Evolutionary conservation across 23 red algal genomes (phyloP), one percentile per base, ranked within the genome.

Genomic region (Gracilariopsis chorda): DNA sequence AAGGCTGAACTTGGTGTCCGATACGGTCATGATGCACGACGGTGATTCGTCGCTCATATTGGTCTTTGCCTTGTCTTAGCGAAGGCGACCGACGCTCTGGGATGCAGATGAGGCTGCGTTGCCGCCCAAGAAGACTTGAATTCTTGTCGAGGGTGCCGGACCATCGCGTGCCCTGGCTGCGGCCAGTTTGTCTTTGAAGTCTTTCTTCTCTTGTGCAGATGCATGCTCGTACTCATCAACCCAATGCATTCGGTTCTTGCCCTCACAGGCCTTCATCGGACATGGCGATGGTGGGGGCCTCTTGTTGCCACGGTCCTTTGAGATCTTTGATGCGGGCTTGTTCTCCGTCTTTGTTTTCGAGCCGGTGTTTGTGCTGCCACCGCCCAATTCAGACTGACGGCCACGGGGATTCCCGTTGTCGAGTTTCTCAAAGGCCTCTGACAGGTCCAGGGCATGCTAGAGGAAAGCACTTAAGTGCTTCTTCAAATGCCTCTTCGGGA

Each of bases 21-120:
- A 76, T 20, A 76, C 69, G 69, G 11, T 76, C 69, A 76, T 76
- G 0, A 1, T 76, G 69, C 69, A 76, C 0, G 69, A 76, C 69
- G 21, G 69, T 76, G 69, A 76, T 25, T 76, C 42, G 11, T 76
- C 69, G 69, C 42, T 27, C 28, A 25, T 40, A 10, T 1, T 36
- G 7, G 32, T 48, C 10, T 40, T 36, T 25, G 24, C 39, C 28
- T 70, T 46, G 69, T 40, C 69, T 76, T 76, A 11, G 0, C 42
- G 69, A 40, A 76, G 69, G 7, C 0, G 11, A 76, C 0, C 11
- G 19, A 76, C 24, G 21, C 0, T 76, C 69, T 76, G 32, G 9
- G 69, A 76, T 0, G 69, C 32, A 20, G 11, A 76, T 24, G 69
- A 76, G 7, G 69, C 69, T 25, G 16, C 69, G 40, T 76, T 36